Percentiles rank a stretch among this genome's conserved stretches.
Conservation (phyloP, 768 basidiomycete species). For the Mycena capillaripes region DNA sequence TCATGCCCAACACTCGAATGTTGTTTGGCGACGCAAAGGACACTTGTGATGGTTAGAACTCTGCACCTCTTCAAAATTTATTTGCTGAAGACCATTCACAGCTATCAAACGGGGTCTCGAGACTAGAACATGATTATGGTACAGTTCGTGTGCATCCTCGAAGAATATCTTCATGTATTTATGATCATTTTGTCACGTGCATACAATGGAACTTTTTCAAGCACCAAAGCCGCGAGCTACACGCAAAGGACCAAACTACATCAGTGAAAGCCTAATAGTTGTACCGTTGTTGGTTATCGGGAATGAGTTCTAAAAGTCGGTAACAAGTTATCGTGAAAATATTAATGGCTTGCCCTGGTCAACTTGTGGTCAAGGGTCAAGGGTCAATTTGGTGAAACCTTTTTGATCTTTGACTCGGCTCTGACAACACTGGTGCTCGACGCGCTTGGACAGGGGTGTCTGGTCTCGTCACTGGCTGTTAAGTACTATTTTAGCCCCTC, state of each 20-base stretch:
- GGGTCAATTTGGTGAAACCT: too few species aligned
- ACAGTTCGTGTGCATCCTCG: neutral
- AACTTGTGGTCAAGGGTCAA: too few species aligned
- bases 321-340: neutral
- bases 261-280: too few species aligned
- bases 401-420: too few species aligned
- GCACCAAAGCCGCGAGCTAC: too few species aligned
- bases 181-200: neutral
- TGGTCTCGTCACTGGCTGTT: too few species aligned
- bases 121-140: conserved; percentile 32
- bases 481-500: too few species aligned
- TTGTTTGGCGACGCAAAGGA: conserved; percentile 93
- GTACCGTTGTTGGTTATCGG: too few species aligned
- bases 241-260: neutral
- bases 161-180: conserved; percentile 16
- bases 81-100: conserved; percentile 38
- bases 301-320: too few species aligned
- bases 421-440: too few species aligned
- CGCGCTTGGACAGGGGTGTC: too few species aligned
- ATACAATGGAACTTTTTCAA: neutral
- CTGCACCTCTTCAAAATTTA: neutral
- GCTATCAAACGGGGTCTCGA: conserved; percentile 76
- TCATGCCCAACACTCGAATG: conserved; percentile 92
- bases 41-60: conserved; percentile 81
- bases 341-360: too few species aligned